Evolutionary conservation across 1,139 yeast genomes (phyloP).

Genomic region (Magnusiomyces tetraspermus): DNA sequence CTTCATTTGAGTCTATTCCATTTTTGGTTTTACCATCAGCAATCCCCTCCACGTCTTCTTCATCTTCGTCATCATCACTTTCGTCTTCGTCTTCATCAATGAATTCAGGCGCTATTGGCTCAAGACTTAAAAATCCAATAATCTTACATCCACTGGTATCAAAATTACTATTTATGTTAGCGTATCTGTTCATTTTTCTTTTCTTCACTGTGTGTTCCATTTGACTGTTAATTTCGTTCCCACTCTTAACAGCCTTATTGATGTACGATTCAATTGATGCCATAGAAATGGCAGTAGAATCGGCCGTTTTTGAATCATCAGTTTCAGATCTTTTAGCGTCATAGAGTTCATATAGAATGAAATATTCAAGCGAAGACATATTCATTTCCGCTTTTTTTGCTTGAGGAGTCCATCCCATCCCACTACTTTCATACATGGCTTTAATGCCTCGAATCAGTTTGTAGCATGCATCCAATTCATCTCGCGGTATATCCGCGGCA

Average conservation of each 20-base stretch:
- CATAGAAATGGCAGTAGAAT: neutral
- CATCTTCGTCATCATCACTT: slow-evolving; percentile 13
- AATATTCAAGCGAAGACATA: slow-evolving; percentile 38
- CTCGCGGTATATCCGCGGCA: slow-evolving; percentile 4
- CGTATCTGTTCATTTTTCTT: neutral
- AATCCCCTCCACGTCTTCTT: neutral
- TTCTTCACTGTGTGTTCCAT: neutral
- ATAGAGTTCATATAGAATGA: slow-evolving; percentile 20
- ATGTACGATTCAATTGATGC: neutral
- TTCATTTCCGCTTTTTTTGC: slow-evolving; percentile 41
- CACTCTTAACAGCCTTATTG: neutral
- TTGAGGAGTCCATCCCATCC: slow-evolving; percentile 38
- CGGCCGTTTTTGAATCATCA: too few relatives aligned
- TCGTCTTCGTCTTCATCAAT: slow-evolving; percentile 14
- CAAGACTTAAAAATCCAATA: slow-evolving; percentile 40
- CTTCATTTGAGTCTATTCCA: neutral
- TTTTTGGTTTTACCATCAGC: neutral
- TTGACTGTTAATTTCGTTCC: too few relatives aligned
- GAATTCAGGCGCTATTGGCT: slow-evolving; percentile 27
- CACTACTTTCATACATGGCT: slow-evolving; percentile 28
- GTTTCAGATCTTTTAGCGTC: slow-evolving; percentile 13
- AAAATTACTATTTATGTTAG: neutral
- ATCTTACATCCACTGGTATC: slow-evolving; percentile 17
- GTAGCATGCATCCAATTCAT: slow-evolving; percentile 21
- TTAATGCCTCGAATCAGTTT: slow-evolving; percentile 23